Conservation (phyloP, 805 yeast genomes). For the Wickerhamiella vanderwaltii region DNA sequence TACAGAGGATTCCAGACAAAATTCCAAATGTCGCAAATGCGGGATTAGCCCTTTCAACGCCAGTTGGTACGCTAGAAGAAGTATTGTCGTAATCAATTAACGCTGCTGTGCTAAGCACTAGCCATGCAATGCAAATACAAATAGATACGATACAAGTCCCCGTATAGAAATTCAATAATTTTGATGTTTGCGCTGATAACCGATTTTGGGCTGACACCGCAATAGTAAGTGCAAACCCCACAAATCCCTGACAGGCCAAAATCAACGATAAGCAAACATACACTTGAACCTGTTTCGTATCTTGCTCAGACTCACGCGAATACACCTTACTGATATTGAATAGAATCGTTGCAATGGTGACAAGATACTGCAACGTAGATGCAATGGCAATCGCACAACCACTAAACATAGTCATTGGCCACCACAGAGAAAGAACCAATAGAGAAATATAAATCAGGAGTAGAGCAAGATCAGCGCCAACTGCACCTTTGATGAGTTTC, state of each 20-base stretch:
- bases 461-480: neutral
- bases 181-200: constrained; percentile 15
- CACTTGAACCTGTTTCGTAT: constrained; percentile 8
- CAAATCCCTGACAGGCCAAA: constrained; percentile 19
- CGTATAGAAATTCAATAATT: constrained; percentile 15
- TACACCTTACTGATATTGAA: constrained; percentile 16
- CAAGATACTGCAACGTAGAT: constrained; percentile 19
- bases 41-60: constrained; percentile 21
- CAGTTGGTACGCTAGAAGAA: constrained; percentile 14
- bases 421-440: constrained; percentile 13
- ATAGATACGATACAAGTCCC: constrained; percentile 12
- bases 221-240: constrained; percentile 20
- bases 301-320: neutral
- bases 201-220: constrained; percentile 21
- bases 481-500: too few species aligned
- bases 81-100: neutral
- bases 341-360: constrained; percentile 19
- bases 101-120: constrained; percentile 5
- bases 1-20: constrained; percentile 18
- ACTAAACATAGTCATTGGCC: constrained; percentile 19
- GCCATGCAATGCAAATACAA: constrained; percentile 19
- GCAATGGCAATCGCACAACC: constrained; percentile 19
- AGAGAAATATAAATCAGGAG: constrained; percentile 7
- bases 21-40: constrained; percentile 17
- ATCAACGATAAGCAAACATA: constrained; percentile 21